Evolutionary conservation across 208 protist species (phyloP).

Genomic region (Histomonas meleagridis): DNA sequence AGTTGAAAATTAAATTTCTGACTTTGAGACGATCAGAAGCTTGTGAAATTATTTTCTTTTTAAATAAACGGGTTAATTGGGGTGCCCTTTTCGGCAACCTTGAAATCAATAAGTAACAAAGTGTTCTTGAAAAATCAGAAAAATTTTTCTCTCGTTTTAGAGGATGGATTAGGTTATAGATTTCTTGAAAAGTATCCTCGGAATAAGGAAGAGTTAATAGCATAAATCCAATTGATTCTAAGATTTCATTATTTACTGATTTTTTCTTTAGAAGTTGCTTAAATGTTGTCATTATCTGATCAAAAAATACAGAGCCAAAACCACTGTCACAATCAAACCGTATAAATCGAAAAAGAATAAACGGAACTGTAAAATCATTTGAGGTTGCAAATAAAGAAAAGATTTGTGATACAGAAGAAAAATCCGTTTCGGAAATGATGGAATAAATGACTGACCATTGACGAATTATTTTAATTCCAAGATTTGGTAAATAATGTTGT

Average conservation of each 20-base stretch:
- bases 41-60: neutral
- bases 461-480: neutral
- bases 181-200: neutral
- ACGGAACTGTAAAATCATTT: neutral
- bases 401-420: neutral
- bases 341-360: neutral
- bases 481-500: neutral
- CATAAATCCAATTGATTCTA: neutral
- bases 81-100: neutral
- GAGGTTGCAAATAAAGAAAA: neutral
- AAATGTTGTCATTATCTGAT: neutral
- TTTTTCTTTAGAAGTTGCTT: neutral
- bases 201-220: neutral
- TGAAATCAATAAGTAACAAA: neutral
- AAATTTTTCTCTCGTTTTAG: neutral
- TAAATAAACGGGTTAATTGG: neutral
- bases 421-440: neutral
- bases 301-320: neutral
- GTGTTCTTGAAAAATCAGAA: neutral
- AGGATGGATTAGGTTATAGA: neutral
- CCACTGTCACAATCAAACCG: neutral
- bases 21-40: neutral
- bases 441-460: neutral
- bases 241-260: neutral
- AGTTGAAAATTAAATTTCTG: neutral